These are phyloP conservation scores for Macadamia tetraphylla DNA, from an alignment of 164 flowering plant species.

Conservation along the genomic window DNA sequence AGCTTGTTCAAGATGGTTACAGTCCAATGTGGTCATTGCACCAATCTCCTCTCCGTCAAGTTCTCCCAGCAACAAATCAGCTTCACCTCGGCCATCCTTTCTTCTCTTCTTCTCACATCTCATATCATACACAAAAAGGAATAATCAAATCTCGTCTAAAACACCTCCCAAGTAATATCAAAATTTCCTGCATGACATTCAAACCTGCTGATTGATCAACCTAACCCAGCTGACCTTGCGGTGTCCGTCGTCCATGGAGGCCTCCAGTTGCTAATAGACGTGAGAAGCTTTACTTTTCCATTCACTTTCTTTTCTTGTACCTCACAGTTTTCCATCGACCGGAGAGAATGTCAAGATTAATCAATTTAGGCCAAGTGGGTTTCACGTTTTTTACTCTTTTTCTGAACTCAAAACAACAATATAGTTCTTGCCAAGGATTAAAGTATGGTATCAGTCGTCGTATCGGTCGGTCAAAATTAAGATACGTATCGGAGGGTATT, in stretches of 20 bases:
- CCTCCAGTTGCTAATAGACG: constrained; percentile 65
- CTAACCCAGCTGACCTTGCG: constrained; percentile 30
- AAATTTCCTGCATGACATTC: constrained; percentile 18
- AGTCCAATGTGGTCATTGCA: constrained; percentile 97
- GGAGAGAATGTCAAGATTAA: too few species aligned
- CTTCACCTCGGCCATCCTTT: constrained; percentile 51
- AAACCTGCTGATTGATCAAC: constrained; percentile 48
- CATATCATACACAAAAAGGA: constrained; percentile 28
- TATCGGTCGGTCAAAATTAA: too few species aligned
- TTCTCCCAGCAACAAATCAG: constrained; percentile 61
- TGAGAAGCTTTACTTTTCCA: constrained; percentile 26
- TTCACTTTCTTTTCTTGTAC: background rate
- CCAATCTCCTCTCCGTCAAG: constrained; percentile 84
- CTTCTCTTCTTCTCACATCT: constrained; percentile 56
- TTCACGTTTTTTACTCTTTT: background rate
- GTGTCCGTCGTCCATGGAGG: constrained; percentile 37
- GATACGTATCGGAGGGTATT: too few species aligned
- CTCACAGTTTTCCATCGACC: too few species aligned
- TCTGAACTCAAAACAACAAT: background rate
- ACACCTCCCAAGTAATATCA: background rate
- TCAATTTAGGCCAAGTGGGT: background rate
- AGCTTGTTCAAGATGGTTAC: constrained; percentile 92
- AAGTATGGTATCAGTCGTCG: too few species aligned
- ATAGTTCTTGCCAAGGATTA: background rate
- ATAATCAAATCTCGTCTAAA: constrained; percentile 3